Base-by-base conservation (phyloP, 1,139 yeast genomes). In the Debaryomycetaceae sp. region DNA sequence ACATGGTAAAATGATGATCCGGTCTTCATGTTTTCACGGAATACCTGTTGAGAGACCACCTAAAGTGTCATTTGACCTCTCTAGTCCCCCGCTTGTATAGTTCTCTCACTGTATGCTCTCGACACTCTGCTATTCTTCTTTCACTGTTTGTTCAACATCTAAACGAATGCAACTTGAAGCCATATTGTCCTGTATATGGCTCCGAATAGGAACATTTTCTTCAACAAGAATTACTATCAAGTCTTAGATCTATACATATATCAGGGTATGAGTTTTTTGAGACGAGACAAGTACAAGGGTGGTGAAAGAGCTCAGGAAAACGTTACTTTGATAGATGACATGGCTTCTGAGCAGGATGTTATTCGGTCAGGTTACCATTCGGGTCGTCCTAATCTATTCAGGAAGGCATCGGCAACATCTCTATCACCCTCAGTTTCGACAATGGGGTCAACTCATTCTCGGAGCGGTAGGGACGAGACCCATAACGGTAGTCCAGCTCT, bases 181-280 rank as follows among this genome's bases (percentile, higher is more conserved):
- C 4, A 2, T 11, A 27, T 27, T 27, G 8, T 27, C 31, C 31
- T 27, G 31, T 27, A 27, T 27, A 27, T 27, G 11, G 31, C 8
- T 3, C 8, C 4, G 11, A 27, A 11, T 27, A 27, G 31, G 31
- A 27, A 8, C 31, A 27, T 8, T 27, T 27, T 27, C 31, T 27
- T 27, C 31, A 27, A 27, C 31, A 27, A 27, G 31, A 17, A 17
- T 17, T 17, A 17, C 20, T 17, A 17, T 17, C 20, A 17, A 17
- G 20, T 17, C 20, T 17, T 17, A 17, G 20, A 17, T 17, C 20
- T 4, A 17, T 17, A 17, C 20, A 17, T 6, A 22, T n/a, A 30
- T 30, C 20, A 17, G 27, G 31, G 41, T n/a, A 64, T 65, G 70
- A 62, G 66, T 51, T 65, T 65, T 50, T 56, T 65, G 47, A 58